These are phyloP conservation scores for Anthoceros angustus DNA, from an alignment of 225 moss, liverwort and hornwort species.

Conservation along the genomic window DNA sequence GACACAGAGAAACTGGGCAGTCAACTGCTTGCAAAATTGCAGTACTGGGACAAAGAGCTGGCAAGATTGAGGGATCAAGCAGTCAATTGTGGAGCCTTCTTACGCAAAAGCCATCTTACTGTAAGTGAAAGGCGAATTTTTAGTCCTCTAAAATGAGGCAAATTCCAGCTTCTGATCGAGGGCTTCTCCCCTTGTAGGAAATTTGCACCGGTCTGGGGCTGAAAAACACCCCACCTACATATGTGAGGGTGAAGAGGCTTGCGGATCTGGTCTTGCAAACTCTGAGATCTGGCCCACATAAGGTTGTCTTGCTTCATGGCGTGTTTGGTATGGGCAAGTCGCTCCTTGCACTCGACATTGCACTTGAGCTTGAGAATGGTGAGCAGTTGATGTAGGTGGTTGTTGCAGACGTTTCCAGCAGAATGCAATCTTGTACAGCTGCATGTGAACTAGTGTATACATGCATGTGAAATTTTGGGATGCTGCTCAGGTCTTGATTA, in stretches of 20 bases:
- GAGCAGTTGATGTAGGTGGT: not conserved
- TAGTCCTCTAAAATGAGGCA: not conserved
- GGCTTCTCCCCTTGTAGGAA: not conserved
- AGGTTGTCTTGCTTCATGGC: not conserved
- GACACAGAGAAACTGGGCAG: not conserved
- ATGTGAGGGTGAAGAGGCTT: not conserved
- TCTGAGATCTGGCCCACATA: not conserved
- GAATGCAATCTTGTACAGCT: no score
- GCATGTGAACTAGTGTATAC: not conserved
- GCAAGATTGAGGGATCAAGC: conserved; percentile 1
- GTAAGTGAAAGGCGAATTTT: not conserved
- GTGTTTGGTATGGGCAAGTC: not conserved
- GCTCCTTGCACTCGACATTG: not conserved
- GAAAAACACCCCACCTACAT: not conserved
- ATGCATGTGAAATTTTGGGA: not conserved
- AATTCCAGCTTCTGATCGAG: not conserved
- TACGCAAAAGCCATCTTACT: not conserved
- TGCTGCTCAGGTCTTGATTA: conserved; percentile 2
- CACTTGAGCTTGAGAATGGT: not conserved
- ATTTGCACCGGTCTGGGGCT: not conserved
- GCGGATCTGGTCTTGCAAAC: not conserved
- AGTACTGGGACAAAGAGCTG: conserved; percentile 2
- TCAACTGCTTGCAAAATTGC: not conserved
- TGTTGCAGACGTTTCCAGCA: no score
- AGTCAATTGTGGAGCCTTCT: not conserved